Evolutionary conservation across 371 early-diverging fungal species (phyloP).

Genomic region (Mucor mucedo): DNA sequence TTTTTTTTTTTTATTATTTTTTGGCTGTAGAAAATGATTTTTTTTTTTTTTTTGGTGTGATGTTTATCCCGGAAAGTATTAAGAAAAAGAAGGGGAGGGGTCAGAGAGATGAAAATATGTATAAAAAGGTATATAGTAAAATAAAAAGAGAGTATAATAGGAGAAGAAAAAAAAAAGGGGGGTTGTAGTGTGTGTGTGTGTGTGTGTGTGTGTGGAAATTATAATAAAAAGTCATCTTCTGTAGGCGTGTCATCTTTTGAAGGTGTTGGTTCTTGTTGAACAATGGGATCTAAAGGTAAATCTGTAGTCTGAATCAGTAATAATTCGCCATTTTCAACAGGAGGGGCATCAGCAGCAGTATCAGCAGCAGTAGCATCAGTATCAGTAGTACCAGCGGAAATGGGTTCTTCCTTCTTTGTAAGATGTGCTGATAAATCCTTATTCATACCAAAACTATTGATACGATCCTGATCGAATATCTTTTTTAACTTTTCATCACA

Average conservation of each 20-base stretch:
- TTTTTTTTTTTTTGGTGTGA: neutral
- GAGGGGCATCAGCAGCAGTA: too few relatives aligned
- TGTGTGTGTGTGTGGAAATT: neutral
- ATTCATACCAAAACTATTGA: slow-evolving; percentile 65
- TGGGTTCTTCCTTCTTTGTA: slow-evolving; percentile 42
- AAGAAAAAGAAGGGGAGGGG: neutral
- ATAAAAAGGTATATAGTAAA: neutral
- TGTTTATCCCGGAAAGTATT: too few relatives aligned
- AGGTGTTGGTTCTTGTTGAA: slow-evolving; percentile 9
- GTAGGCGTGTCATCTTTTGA: neutral
- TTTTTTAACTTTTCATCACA: slow-evolving; percentile 59
- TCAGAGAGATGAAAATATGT: neutral
- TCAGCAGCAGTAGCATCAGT: neutral
- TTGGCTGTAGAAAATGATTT: neutral
- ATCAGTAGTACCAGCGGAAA: neutral
- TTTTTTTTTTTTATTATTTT: neutral
- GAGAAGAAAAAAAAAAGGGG: too few relatives aligned
- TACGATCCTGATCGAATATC: slow-evolving; percentile 55
- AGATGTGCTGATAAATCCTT: slow-evolving; percentile 60
- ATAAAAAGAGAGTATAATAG: neutral
- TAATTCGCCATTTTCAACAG: too few relatives aligned
- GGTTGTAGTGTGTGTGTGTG: too few relatives aligned
- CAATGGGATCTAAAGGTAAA: neutral
- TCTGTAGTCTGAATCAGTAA: neutral
- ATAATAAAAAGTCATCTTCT: slow-evolving; percentile 1